These are phyloP conservation scores for Phytophthora capsici DNA, from an alignment of 352 stramenopile species.

Conservation along the genomic window DNA sequence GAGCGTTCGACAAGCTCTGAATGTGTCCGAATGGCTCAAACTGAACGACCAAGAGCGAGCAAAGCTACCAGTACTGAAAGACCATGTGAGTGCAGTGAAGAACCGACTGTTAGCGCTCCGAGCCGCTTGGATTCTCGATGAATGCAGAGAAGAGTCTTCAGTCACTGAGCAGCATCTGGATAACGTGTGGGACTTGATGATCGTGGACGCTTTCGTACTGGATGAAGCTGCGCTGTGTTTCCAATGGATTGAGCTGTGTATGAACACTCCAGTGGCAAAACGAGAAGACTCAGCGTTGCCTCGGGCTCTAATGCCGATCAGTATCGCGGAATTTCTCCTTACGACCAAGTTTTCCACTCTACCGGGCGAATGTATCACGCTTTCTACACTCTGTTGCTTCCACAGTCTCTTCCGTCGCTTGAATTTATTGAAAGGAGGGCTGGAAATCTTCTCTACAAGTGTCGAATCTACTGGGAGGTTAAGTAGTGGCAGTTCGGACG, in stretches of 20 bases:
- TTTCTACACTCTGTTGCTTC: constrained; percentile 68
- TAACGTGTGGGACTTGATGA: constrained; percentile 53
- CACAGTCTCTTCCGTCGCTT: constrained; percentile 69
- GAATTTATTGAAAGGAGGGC: constrained; percentile 49
- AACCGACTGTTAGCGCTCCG: constrained; percentile 65
- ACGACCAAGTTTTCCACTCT: constrained; percentile 54
- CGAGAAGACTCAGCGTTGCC: background rate
- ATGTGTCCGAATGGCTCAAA: constrained; percentile 4
- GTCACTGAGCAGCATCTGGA: constrained; percentile 36
- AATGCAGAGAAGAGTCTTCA: background rate
- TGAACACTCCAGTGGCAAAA: constrained; percentile 38
- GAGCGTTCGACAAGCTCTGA: constrained; percentile 4
- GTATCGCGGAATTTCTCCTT: constrained; percentile 43
- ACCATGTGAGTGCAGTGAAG: constrained; percentile 46
- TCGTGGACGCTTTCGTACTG: constrained; percentile 36
- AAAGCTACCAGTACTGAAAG: constrained; percentile 20
- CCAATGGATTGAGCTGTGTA: constrained; percentile 77
- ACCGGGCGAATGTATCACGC: constrained; percentile 37
- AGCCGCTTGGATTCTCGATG: constrained; percentile 57
- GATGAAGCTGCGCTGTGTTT: constrained; percentile 74
- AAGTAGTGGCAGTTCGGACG: constrained; percentile 10
- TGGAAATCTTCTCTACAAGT: constrained; percentile 39
- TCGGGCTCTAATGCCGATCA: constrained; percentile 30
- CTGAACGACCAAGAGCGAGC: constrained; percentile 17
- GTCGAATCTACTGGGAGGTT: constrained; percentile 7